These are phyloP conservation scores for Metschnikowia kunwiensis DNA, from an alignment of 805 yeast genomes.

Conservation along the genomic window DNA sequence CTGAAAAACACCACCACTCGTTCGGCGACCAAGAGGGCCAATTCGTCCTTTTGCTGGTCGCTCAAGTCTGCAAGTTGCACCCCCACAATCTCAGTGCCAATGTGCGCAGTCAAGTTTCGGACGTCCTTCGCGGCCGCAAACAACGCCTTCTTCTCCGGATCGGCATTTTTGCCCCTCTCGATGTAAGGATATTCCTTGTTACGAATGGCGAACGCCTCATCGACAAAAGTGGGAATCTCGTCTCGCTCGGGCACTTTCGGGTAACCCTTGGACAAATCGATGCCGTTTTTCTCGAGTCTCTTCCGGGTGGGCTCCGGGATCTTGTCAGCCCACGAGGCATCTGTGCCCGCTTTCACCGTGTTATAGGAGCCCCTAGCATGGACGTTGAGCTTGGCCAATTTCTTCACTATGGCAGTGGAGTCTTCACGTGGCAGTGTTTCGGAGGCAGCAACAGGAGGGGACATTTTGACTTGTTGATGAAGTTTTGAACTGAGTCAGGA, in stretches of 20 bases:
- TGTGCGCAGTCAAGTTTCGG: constrained; percentile 24
- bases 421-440: background rate
- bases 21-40: constrained; percentile 27
- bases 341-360: constrained; percentile 5
- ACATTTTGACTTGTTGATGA: constrained; percentile 1
- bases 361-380: background rate
- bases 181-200: constrained; percentile 20
- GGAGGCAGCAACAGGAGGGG: constrained; percentile 1
- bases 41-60: constrained; percentile 26
- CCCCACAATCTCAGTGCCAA: constrained; percentile 28
- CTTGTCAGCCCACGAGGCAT: constrained; percentile 8
- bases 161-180: constrained; percentile 25
- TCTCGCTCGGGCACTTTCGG: constrained; percentile 21
- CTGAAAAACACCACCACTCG: constrained; percentile 27
- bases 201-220: constrained; percentile 22
- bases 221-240: constrained; percentile 22
- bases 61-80: constrained; percentile 25
- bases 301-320: constrained; percentile 20
- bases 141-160: constrained; percentile 27
- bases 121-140: constrained; percentile 28
- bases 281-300: constrained; percentile 21
- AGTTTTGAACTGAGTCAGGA: too few relatives aligned
- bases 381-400: constrained; percentile 2
- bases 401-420: constrained; percentile 2
- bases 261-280: constrained; percentile 24